Base-by-base conservation (phyloP, 1,139 yeast genomes). In the Suhomyces ambrosiae region DNA sequence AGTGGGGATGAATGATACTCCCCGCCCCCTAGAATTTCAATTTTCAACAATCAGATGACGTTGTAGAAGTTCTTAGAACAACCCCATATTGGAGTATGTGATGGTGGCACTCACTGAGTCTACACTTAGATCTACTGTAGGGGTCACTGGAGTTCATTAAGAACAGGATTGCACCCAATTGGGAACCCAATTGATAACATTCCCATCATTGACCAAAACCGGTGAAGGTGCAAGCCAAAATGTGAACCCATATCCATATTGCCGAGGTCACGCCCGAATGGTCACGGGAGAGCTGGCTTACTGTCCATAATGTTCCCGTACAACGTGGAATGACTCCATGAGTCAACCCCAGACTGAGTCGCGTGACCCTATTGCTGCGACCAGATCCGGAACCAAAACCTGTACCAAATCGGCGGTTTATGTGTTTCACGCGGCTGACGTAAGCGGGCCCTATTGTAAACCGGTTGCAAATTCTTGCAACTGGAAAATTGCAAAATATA, bases 1-100 rank as follows among this genome's bases (percentile, higher is more conserved):
- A 27, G 38, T 30, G 40, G 40, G 40, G 40, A 6, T 23, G 34
- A 23, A 33, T 30, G 33, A 37, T 25, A 27, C 34, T 30, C 27
- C 38, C 38, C 38, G 38, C 38, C 34, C 38, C 27, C 30, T 15
- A 17, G 28, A 26, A 23, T 22, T 29, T 29, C 19, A 17, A 10
- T 5, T 24, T 24, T n/a, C 19, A 14, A 26, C 19, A 26, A 26
- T 26, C 29, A 9, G 19, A 8, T 26, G 29, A 26, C 29, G 9
- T 7, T 4, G 15, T 12, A 8, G 15, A 24, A 24, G n/a, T n/a
- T n/a, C n/a, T n/a, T n/a, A n/a, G n/a, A n/a, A n/a, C n/a, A n/a
- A n/a, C n/a, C n/a, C n/a, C n/a, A n/a, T n/a, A n/a, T n/a, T n/a
- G n/a, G n/a, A n/a, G n/a, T n/a, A n/a, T n/a, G n/a, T n/a, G n/a